Evolutionary conservation across 2,329 filamentous ascomycete genomes (phyloP).

Genomic region (Diaporthe amygdali): DNA sequence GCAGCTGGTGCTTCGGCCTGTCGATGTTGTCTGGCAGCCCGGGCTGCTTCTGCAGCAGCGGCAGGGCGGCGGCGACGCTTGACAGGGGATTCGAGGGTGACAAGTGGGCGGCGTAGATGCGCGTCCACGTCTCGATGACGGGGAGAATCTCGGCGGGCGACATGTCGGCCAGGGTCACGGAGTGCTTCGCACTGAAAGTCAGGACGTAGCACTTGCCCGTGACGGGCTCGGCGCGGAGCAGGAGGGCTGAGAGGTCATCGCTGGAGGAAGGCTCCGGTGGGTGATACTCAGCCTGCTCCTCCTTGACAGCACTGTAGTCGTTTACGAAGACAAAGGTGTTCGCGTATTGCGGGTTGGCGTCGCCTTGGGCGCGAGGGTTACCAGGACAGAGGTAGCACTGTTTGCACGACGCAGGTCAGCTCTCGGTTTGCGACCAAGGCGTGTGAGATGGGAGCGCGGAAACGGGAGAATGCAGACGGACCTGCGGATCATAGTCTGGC

Average conservation of each 20-base stretch:
- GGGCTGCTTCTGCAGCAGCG: constrained; percentile 43
- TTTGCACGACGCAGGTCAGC: neutral
- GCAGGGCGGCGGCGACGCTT: constrained; percentile 42
- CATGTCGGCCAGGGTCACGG: constrained; percentile 93
- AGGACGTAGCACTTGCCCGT: constrained; percentile 97
- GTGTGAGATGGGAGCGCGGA: neutral
- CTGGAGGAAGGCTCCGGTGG: constrained; percentile 39
- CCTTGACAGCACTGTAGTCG: constrained; percentile 96
- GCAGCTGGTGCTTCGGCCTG: constrained; percentile 75
- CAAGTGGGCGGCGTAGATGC: constrained; percentile 84
- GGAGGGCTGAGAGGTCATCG: constrained; percentile 70
- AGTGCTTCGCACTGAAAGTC: constrained; percentile 89
- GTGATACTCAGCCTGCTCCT: constrained; percentile 82
- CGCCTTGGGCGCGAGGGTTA: constrained; percentile 87
- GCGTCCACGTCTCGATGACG: constrained; percentile 88
- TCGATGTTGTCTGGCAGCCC: constrained; percentile 42
- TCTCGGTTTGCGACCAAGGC: neutral
- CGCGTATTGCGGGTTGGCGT: constrained; percentile 83
- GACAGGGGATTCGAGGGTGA: constrained; percentile 72
- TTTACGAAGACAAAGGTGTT: constrained; percentile 95
- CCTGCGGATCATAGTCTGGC: constrained; percentile 81
- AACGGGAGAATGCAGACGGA: constrained; percentile 36
- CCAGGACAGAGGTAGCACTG: constrained; percentile 94
- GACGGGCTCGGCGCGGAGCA: constrained; percentile 84
- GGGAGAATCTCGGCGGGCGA: constrained; percentile 76